Percentiles rank a stretch among this genome's conserved stretches.
phyloP scores from a whole-genome alignment of 805 yeast species.

The Candida sonorensis region DNA sequence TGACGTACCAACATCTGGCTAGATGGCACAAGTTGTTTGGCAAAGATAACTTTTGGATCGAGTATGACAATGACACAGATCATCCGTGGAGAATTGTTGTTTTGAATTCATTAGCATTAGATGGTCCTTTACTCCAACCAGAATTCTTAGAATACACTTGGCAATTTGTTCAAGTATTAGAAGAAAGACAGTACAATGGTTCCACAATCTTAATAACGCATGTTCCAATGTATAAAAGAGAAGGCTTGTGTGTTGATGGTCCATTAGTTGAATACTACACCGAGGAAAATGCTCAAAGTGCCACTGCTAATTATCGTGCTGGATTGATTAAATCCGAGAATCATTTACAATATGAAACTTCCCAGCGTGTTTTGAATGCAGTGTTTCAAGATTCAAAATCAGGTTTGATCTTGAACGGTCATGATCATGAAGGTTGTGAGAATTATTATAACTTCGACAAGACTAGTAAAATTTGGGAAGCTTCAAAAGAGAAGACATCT shows the following conservation, averaged over 20 bases:
- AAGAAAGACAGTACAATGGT: slow-evolving; percentile 55
- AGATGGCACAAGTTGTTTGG: slow-evolving; percentile 75
- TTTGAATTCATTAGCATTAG: slow-evolving; percentile 73
- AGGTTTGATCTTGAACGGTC: slow-evolving; percentile 87
- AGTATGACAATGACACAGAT: slow-evolving; percentile 53
- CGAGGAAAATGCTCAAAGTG: slow-evolving; percentile 37
- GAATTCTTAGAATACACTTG: slow-evolving; percentile 62
- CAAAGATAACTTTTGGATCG: slow-evolving; percentile 74
- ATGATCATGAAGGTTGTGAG: slow-evolving; percentile 93
- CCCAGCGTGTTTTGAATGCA: slow-evolving; percentile 63
- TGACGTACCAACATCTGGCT: slow-evolving; percentile 84
- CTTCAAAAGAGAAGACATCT: slow-evolving; percentile 35
- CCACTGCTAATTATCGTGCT: slow-evolving; percentile 61
- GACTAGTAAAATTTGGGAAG: slow-evolving; percentile 48
- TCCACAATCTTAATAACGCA: slow-evolving; percentile 82
- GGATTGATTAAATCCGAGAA: slow-evolving; percentile 78
- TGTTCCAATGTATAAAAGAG: slow-evolving; percentile 78
- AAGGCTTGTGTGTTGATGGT: slow-evolving; percentile 83
- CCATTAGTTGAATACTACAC: slow-evolving; percentile 62
- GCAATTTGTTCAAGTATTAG: slow-evolving; percentile 62
- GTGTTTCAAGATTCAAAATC: slow-evolving; percentile 60
- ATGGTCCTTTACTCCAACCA: slow-evolving; percentile 82
- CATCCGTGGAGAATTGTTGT: slow-evolving; percentile 89
- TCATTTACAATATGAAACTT: slow-evolving; percentile 61
- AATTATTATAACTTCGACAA: slow-evolving; percentile 48